Evolutionary conservation across 495 filamentous ascomycete species (phyloP), one percentile per base, ranked within the genome.

Genomic region (Talaromyces thailandensis): DNA sequence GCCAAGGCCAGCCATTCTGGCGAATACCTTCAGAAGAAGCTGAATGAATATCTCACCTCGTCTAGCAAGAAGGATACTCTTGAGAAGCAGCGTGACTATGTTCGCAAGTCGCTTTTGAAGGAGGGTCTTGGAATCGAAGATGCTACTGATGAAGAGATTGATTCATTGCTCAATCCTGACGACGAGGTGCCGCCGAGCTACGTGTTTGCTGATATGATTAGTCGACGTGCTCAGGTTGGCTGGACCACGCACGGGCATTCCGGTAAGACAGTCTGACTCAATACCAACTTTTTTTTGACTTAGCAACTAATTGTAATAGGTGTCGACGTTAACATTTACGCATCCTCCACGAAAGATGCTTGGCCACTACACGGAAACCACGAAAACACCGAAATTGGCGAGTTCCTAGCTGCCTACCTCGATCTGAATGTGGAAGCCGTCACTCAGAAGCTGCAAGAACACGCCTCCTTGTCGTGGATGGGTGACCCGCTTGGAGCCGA

Each of bases 241-340:
- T 98, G 95, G 95, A 85, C 80, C 31, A 96, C 91, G 0, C 92
- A 95, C 68, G 92, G 92, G 18, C 92, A 97, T 75, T 91, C 88
- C 45, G 90, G 76, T 77, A 70, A 63, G 63, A 9, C 29, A 3
- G 24, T 21, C 11, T 16, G n/a, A 29, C 11, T 4, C 9, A 28
- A 28, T 12, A 25, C 4, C 5, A 8, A 6, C 37, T 12, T 50
- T 9, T 32, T 32, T 9, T n/a, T 55, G 29, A 65, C 64, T 56
- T 25, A 16, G 16, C 61, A 6, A 56, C 71, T 58, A 25, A 63
- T 21, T 58, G 1, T 16, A 53, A 3, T 31, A 86, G 70, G 82
- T 45, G 91, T 91, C 12, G 92, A 97, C 71, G 92, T 97, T 57
- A 96, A 97, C 70, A 89, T 96, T 65, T 97, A 96, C 70, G 85